Base-by-base conservation (phyloP, 192 early-diverging fungal species). In the Podila epigama region DNA sequence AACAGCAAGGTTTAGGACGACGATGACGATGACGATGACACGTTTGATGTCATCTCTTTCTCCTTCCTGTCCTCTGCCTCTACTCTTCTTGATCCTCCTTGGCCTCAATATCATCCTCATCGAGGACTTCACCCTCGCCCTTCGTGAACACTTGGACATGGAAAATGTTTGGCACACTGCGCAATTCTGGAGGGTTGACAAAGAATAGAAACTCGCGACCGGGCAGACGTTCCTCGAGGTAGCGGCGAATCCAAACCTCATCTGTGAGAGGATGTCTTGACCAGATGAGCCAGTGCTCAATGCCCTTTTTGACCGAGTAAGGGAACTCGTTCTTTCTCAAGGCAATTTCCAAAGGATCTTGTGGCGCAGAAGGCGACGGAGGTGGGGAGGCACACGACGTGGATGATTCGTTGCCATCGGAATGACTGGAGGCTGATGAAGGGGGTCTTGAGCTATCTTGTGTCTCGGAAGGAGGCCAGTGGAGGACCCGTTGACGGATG, bases 251-350 rank as follows among this genome's bases (percentile, higher is more conserved):
- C 73, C 73, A 77, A 8, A 56, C 60, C 56, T 68, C 66, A n/a
- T 77, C 66, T 3, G 73, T 68, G 40, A 77, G 31, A 15, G 61
- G 54, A 1, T 54, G 53, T 2, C 66, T 51, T 11, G 73, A 77
- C 73, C 73, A 77, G 52, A 77, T 77, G 36, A 77, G 39, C 73
- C 73, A 77, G 31, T 77, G 73, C 34, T 77, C 73, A 18, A 77
- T 77, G 5, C 73, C 73, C 0, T 52, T 44, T 27, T 68, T 68
- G 65, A 77, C 60, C 27, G 73, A 77, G 33, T 77, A 77, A 4
- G 73, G 73, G 48, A 77, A 77, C 50, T 77, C 73, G 33, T 77
- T 77, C 60, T 77, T 77, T 34, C 68, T 68, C 9, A 77, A 40
- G 11, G 35, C 36, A 12, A 77, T 25, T 61, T 77, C 73, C 20